A percentile compares a stretch with the other conserved stretches of the same genome.
phyloP scores from a whole-genome alignment of 2,329 filamentous ascomycete genomes.

The Hypoxylon sp. region DNA sequence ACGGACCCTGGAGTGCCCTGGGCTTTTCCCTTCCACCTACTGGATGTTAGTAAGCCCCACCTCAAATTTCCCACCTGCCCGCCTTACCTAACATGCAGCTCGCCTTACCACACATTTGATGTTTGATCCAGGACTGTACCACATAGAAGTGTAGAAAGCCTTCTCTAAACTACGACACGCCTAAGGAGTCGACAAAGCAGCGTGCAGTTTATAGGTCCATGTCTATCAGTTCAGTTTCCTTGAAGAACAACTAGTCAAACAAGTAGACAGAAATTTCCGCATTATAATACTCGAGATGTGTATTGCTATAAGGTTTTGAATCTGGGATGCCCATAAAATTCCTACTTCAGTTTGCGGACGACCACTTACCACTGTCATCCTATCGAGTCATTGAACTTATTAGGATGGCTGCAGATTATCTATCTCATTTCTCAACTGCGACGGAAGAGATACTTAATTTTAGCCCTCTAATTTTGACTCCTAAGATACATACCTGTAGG shows the following conservation, averaged over 20 bases:
- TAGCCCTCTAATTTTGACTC: background rate
- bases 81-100: conserved; percentile 1
- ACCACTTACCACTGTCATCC: background rate
- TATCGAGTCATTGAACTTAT: background rate
- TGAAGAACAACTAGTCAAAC: background rate
- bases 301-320: too few relatives aligned
- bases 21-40: too few relatives aligned
- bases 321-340: too few relatives aligned
- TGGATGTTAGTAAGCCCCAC: too few relatives aligned
- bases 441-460: background rate
- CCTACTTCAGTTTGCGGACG: too few relatives aligned
- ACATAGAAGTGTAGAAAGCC: background rate
- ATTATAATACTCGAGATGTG: too few relatives aligned
- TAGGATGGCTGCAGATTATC: background rate
- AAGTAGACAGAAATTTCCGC: too few relatives aligned
- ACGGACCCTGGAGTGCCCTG: too few relatives aligned
- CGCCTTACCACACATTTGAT: background rate
- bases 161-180: too few relatives aligned
- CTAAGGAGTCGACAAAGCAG: too few relatives aligned
- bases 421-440: background rate
- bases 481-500: background rate
- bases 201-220: too few relatives aligned
- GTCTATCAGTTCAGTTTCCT: background rate
- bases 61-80: background rate
- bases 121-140: background rate